These are phyloP conservation scores for Fagopyrum homotropicum DNA, from an alignment of 148 eudicot genomes.

Conservation along the genomic window DNA sequence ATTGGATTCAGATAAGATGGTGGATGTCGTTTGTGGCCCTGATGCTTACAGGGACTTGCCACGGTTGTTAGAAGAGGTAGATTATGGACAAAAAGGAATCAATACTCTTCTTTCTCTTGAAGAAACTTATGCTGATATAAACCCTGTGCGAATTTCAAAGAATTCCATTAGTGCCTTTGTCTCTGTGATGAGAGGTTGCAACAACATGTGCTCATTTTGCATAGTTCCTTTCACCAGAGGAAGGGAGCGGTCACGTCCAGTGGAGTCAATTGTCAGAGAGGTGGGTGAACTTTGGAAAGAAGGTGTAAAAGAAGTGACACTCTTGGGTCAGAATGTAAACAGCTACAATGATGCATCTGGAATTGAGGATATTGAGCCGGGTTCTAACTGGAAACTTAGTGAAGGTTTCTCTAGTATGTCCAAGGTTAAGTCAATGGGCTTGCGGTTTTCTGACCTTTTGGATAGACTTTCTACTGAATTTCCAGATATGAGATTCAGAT, in stretches of 20 bases:
- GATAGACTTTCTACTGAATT: slow-evolving; percentile 77
- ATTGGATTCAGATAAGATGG: slow-evolving; percentile 98
- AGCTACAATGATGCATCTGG: slow-evolving; percentile 89
- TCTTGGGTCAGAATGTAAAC: slow-evolving; percentile 95
- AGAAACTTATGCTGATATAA: slow-evolving; percentile 98
- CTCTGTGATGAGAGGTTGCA: slow-evolving; percentile 97
- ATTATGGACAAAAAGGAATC: slow-evolving; percentile 96
- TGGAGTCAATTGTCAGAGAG: slow-evolving; percentile 84
- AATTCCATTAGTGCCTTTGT: slow-evolving; percentile 78
- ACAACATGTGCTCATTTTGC: slow-evolving; percentile 98
- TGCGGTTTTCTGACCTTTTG: slow-evolving; percentile 87
- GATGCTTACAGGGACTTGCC: slow-evolving; percentile 97
- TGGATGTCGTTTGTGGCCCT: slow-evolving; percentile 94
- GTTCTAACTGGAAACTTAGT: slow-evolving; percentile 76
- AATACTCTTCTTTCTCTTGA: slow-evolving; percentile 95
- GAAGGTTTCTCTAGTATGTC: slow-evolving; percentile 83
- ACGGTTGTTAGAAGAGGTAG: slow-evolving; percentile 74
- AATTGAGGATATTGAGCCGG: slow-evolving; percentile 46
- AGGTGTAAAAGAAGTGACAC: slow-evolving; percentile 93
- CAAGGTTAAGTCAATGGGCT: slow-evolving; percentile 86
- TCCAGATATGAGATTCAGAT: slow-evolving; percentile 96
- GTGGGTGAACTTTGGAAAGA: slow-evolving; percentile 83
- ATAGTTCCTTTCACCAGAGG: slow-evolving; percentile 99
- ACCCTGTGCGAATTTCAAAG: slow-evolving; percentile 78
- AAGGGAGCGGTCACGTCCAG: slow-evolving; percentile 94